phyloP scores from a whole-genome alignment of 2,329 filamentous ascomycete species.

The Fusarium mundagurra region DNA sequence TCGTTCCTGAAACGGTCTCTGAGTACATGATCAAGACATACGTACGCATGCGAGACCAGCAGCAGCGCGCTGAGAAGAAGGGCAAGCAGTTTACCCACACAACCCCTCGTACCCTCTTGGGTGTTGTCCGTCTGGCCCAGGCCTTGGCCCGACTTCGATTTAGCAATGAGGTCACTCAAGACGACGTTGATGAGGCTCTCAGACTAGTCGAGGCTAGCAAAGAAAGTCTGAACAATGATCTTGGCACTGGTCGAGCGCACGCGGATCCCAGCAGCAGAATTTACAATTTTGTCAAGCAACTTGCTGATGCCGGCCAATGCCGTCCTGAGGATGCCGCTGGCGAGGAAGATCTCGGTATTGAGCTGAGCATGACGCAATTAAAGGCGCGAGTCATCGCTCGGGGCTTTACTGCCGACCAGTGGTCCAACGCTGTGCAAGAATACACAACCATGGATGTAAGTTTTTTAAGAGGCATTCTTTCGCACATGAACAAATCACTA shows the following conservation, averaged over 20 bases:
- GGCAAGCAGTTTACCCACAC: slow-evolving; percentile 96
- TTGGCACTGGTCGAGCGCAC: slow-evolving; percentile 67
- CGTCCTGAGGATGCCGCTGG: slow-evolving; percentile 74
- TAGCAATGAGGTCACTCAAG: slow-evolving; percentile 82
- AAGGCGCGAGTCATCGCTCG: slow-evolving; percentile 93
- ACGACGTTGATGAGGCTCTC: slow-evolving; percentile 95
- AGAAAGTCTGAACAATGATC: slow-evolving; percentile 83
- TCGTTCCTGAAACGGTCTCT: slow-evolving; percentile 83
- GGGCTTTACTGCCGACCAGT: slow-evolving; percentile 96
- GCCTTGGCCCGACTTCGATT: slow-evolving; percentile 93
- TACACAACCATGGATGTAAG: slow-evolving; percentile 91
- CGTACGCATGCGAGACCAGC: slow-evolving; percentile 90
- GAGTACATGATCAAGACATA: slow-evolving; percentile 99
- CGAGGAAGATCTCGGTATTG: slow-evolving; percentile 63
- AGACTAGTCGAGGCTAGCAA: slow-evolving; percentile 93
- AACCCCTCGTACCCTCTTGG: slow-evolving; percentile 91
- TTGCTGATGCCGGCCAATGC: slow-evolving; percentile 88
- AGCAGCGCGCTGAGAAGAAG: slow-evolving; percentile 88
- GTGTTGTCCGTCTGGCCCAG: slow-evolving; percentile 91
- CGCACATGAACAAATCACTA: slow-evolving; percentile 45
- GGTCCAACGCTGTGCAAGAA: slow-evolving; percentile 85
- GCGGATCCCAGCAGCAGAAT: slow-evolving; percentile 89
- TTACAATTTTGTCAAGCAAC: slow-evolving; percentile 90
- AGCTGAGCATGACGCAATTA: slow-evolving; percentile 88
- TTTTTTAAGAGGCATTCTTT: slow-evolving; percentile 45